Conservation (phyloP, 2,329 filamentous ascomycete genomes). For the Coleophoma eucalyptorum region DNA sequence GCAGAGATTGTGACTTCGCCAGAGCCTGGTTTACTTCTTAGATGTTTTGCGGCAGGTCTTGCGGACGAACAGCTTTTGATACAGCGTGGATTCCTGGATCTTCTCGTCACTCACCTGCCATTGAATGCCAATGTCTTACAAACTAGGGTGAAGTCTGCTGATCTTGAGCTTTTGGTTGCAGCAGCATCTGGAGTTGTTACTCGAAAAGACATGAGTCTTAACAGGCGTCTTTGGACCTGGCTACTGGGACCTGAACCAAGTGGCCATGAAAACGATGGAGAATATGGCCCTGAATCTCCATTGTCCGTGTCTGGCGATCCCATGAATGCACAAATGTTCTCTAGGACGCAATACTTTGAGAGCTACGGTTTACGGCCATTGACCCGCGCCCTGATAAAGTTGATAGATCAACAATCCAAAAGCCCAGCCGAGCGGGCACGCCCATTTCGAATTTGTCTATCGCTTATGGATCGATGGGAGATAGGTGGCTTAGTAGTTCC, state of each 20-base stretch:
- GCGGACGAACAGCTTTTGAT: slow-evolving; percentile 85
- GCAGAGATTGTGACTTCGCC: slow-evolving; percentile 73
- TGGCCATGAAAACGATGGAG: slow-evolving; percentile 40
- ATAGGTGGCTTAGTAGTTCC: slow-evolving; percentile 88
- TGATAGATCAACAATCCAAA: slow-evolving; percentile 58
- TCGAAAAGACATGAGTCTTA: slow-evolving; percentile 93
- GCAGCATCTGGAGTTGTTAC: slow-evolving; percentile 85
- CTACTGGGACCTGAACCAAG: slow-evolving; percentile 74
- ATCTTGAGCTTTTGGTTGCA: slow-evolving; percentile 76
- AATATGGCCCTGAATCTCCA: slow-evolving; percentile 37
- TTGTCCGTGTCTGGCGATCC: slow-evolving; percentile 20
- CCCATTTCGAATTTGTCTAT: slow-evolving; percentile 88
- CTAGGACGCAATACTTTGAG: slow-evolving; percentile 78
- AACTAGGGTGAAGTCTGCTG: slow-evolving; percentile 64
- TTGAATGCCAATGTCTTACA: slow-evolving; percentile 80
- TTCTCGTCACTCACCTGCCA: slow-evolving; percentile 86
- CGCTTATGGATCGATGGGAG: slow-evolving; percentile 97
- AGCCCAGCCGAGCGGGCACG: slow-evolving; percentile 68
- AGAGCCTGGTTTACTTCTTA: slow-evolving; percentile 84
- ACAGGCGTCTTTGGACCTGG: slow-evolving; percentile 94
- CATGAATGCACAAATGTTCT: slow-evolving; percentile 29
- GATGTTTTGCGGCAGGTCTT: slow-evolving; percentile 89
- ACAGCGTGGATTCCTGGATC: slow-evolving; percentile 88
- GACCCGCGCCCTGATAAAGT: slow-evolving; percentile 68
- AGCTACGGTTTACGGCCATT: slow-evolving; percentile 73